Percentiles rank a stretch among this genome's conserved stretches.
phyloP scores from a whole-genome alignment of 1,284 basidiomycete genomes.

The Spongiforma sp. region DNA sequence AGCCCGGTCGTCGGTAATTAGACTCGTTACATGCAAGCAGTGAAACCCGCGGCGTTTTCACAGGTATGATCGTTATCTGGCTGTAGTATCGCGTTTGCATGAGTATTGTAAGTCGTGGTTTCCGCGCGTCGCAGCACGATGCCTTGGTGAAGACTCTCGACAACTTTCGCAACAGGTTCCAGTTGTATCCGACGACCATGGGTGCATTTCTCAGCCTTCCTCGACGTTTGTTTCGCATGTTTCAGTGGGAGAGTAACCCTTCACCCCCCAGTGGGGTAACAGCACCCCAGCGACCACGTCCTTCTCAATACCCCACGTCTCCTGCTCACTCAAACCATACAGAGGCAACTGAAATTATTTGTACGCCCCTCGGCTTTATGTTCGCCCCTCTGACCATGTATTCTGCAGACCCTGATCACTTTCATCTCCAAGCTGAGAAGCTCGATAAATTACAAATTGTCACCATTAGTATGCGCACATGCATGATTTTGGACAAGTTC shows the following conservation, averaged over 20 bases:
- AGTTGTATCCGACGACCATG: background rate
- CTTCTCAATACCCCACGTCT: background rate
- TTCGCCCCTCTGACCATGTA: background rate
- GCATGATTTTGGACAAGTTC: background rate
- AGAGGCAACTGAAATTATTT: slow-evolving; percentile 1
- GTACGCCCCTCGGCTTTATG: background rate
- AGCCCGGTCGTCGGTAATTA: too few species aligned
- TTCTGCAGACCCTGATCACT: background rate
- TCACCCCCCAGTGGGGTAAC: background rate
- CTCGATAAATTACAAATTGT: background rate
- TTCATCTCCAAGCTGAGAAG: background rate
- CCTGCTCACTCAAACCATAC: background rate
- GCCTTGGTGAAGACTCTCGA: background rate
- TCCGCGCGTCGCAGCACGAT: background rate
- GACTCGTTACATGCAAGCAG: too few species aligned
- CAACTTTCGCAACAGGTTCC: background rate
- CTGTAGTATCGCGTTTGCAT: too few species aligned
- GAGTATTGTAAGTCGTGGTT: too few species aligned
- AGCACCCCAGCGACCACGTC: background rate
- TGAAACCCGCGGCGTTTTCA: background rate
- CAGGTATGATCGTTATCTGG: too few species aligned
- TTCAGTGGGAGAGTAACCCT: background rate
- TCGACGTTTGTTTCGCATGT: background rate
- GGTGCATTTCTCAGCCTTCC: background rate
- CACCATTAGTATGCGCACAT: background rate